These are phyloP conservation scores for Vachellia pachyceras DNA, from an alignment of 306 rosid genomes.

Conservation along the genomic window DNA sequence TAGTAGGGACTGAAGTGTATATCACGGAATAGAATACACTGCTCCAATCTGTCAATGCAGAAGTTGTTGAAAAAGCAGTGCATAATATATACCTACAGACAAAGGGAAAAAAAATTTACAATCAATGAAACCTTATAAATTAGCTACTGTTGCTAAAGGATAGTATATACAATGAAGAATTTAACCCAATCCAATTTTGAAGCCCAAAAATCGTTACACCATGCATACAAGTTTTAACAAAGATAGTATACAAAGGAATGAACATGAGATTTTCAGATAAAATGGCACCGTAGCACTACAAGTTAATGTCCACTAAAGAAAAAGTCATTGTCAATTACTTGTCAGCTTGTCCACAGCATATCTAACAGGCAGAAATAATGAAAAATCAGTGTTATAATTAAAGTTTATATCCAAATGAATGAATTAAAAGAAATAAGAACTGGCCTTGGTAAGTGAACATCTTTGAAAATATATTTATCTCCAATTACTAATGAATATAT, in stretches of 20 bases:
- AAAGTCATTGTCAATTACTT: slow-evolving; percentile 11
- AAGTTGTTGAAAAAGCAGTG: slow-evolving; percentile 89
- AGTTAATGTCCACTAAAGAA: slow-evolving; percentile 5
- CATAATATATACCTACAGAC: slow-evolving; percentile 79
- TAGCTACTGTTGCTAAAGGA: slow-evolving; percentile 19
- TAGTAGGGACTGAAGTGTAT: slow-evolving; percentile 94
- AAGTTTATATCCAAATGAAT: slow-evolving; percentile 15
- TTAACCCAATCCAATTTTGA: slow-evolving; percentile 24
- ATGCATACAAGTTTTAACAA: slow-evolving; percentile 8
- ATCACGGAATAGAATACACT: slow-evolving; percentile 94
- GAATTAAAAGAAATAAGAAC: background rate
- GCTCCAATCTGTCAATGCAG: slow-evolving; percentile 98
- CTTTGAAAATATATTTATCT: background rate
- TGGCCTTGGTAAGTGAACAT: background rate
- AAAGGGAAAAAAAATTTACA: slow-evolving; percentile 36
- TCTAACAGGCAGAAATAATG: slow-evolving; percentile 25
- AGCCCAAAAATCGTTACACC: slow-evolving; percentile 24
- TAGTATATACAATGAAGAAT: background rate
- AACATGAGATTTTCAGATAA: slow-evolving; percentile 26
- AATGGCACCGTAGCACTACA: slow-evolving; percentile 19
- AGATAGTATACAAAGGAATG: slow-evolving; percentile 19
- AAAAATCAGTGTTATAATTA: slow-evolving; percentile 21
- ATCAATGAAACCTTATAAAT: slow-evolving; percentile 27
- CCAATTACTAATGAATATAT: background rate
- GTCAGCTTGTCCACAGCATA: slow-evolving; percentile 5